phyloP scores from a whole-genome alignment of 2,329 filamentous ascomycete species.

The Escovopsis sp. region DNA sequence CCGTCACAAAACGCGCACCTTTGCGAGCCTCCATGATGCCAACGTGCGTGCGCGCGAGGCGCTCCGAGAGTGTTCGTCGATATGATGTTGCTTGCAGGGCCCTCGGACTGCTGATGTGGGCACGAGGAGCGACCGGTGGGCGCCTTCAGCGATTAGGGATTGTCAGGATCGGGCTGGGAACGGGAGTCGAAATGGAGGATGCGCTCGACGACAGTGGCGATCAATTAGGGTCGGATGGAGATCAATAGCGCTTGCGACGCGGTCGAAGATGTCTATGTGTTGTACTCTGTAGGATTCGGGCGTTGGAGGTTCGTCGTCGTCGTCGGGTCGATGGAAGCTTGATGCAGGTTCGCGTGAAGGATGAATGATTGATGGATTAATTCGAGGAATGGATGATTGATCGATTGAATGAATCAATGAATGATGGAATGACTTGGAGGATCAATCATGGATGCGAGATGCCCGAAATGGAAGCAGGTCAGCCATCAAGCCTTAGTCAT shows the following conservation, averaged over 20 bases:
- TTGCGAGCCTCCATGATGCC: conserved; percentile 14
- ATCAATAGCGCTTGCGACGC: not conserved
- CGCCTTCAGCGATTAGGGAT: too few species aligned
- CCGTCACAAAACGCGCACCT: conserved; percentile 10
- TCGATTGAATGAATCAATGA: too few species aligned
- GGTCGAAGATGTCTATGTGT: not conserved
- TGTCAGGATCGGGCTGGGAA: not conserved
- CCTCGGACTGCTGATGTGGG: not conserved
- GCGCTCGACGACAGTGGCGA: too few species aligned
- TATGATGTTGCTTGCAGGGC: not conserved
- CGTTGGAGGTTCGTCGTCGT: not conserved
- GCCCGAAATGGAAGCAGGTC: too few species aligned
- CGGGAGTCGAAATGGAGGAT: not conserved
- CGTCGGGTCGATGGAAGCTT: conserved; percentile 1
- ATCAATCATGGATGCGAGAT: too few species aligned
- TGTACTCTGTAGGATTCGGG: too few species aligned
- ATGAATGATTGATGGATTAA: too few species aligned
- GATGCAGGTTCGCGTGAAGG: conserved; percentile 4
- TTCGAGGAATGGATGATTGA: too few species aligned
- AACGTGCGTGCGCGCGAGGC: not conserved
- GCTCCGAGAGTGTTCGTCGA: too few species aligned
- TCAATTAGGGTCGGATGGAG: too few species aligned
- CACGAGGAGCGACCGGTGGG: not conserved
- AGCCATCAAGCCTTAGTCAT: too few species aligned
- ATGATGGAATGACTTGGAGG: too few species aligned